Evolutionary conservation across 2,329 filamentous ascomycete species (phyloP), one percentile per base, ranked within the genome.

Genomic region (Claviceps purpurea): DNA sequence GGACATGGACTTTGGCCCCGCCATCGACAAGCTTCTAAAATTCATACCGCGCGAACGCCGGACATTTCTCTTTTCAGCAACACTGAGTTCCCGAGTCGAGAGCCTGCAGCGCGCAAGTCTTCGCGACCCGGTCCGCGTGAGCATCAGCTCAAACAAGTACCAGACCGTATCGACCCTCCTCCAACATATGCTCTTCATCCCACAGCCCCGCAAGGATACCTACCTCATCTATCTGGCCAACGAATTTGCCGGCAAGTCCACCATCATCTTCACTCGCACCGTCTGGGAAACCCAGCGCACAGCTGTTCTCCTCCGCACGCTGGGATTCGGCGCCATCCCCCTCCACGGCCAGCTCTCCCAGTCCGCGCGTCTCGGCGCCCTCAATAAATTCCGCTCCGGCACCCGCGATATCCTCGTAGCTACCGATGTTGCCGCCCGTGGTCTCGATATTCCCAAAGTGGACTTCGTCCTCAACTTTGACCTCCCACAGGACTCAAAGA

Each of bases 331-430:
- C 42, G 91, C 90, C 4, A 93, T 97, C 55, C 91, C 93, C 0
- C 77, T 98, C 0, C 91, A 98, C 68, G 93, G 91, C 8, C 88
- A 95, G 64, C 79, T 98, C 49, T 89, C 83, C 1, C 93, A 98
- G 66, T 87, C 87, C 1, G 78, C 87, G 16, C 88, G 93, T 58
- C 72, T 97, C 1, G 90, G 89, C 6, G 87, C 93, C 0, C 74
- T 98, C 8, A 87, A 86, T 65, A 97, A 97, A 65, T 97, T 98
- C 75, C 83, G 85, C 51, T 75, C 85, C 3, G 82, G 84, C 7
- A 80, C 78, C n/a, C 77, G 89, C 43, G 82, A 94, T 58, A 91
- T 98, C 41, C 78, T 98, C 4, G 86, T 96, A 3, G 89, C 89
- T 11, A 96, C 90, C 0, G 90, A 96, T 65, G 88, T 96, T n/a